Base-by-base conservation (phyloP, 1,284 basidiomycete species). In the Puccinia triticina region DNA sequence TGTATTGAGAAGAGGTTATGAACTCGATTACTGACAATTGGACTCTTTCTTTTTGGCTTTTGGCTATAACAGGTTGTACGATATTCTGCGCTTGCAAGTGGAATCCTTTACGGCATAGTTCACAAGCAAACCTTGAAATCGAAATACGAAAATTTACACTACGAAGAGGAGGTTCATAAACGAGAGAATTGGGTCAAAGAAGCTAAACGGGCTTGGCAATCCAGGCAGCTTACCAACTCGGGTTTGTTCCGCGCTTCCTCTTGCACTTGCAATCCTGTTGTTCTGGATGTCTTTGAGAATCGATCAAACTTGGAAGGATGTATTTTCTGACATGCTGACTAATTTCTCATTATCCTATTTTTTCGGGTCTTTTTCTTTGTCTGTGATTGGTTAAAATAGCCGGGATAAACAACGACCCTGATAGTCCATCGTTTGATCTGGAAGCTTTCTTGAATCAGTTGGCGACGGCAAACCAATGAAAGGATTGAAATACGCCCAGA, bases 361-460 rank as follows among this genome's bases (percentile, higher is more conserved):
- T 21, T 48, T 55, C 1, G 1, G 40, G 29, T 46, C 43, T 40
- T 50, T 26, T 72, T 72, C 8, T 4, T 72, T 23, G 18, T n/a
- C n/a, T n/a, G 71, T 18, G 46, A 32, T 21, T 29, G 29, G 57
- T 74, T 57, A 26, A 48, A 34, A 83, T 85, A 85, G 93, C 94
- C 84, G 91, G 37, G 10, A 40, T 29, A 16, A 69, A 69, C 43
- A 69, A 69, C 66, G 66, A 99, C 89, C 94, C 95, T 74, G 95
- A 98, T 86, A 92, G 96, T 88, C 94, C 96, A 84, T 92, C 91
- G 85, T 99, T 99, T 89, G 96, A 99, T 90, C 90, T 98, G 87
- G 96, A 98, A 90, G 95, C 95, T 89, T 89, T 98, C 84, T 87
- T 98, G 48, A 71, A 66, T 40, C 77, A 76, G 67, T 61, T 82